Base-by-base conservation (phyloP, 306 rosid genomes). In the Comarum palustre region DNA sequence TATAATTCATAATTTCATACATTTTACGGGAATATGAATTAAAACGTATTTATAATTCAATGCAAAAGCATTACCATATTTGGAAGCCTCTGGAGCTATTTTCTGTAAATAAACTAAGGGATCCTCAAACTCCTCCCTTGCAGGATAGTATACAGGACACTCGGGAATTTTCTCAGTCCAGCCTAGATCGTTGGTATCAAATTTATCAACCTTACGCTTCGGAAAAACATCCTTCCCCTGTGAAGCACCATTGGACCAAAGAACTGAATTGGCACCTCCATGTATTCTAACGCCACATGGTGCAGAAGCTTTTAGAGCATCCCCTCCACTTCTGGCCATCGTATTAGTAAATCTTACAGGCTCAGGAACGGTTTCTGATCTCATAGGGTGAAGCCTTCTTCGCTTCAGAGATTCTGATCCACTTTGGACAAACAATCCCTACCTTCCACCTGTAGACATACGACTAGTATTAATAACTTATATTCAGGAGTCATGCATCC, bases 31-130 rank as follows among this genome's bases (percentile, higher is more conserved):
- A 60, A 60, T 6, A 20, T 15, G 5, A 6, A 29, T 31, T 16
- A n/a, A n/a, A 47, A 9, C 36, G 13, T 4, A 24, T 20, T 57
- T 45, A 20, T 6, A 34, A 58, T 63, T 75, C 48, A 72, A 32
- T 3, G 27, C 20, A 43, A 50, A 79, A 38, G 41, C 19, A 80
- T 73, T 86, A 95, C 99, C 99, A 81, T 88, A 90, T 88, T 80
- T 91, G 43, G 97, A 88, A 68, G 99, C 99, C 84, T 91, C 97
- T 50, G 96, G 96, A 42, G 97, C 89, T 75, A 95, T 91, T 84
- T 88, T 95, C 83, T 95, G 97, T 86, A 95, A 82, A 70, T 90
- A 95, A 80, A 86, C 78, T 83, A 91, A 81, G 79, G 99, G 99
- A 79, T 95, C 96, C 79, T 87, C 93, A 71, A 95, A 95, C 75